Evolutionary conservation across 2,329 filamentous ascomycete species (phyloP), one percentile per base, ranked within the genome.

Genomic region (Xylariaceae sp.): DNA sequence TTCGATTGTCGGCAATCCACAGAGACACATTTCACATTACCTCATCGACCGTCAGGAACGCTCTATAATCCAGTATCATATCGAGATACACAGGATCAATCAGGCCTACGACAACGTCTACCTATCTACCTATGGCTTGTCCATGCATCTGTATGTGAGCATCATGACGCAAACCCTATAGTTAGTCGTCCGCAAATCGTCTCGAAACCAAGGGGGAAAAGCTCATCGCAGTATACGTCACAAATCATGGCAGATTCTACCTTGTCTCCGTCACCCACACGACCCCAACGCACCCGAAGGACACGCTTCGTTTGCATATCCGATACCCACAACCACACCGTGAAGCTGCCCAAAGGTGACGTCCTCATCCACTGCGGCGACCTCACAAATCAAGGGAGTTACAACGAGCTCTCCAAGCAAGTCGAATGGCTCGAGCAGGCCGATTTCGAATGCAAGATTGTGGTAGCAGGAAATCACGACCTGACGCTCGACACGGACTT

Each of bases 311-410:
- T 91, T 50, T 89, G 86, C 71, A 78, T 91, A 53, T 88, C 87
- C 3, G 88, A 91, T 70, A 91, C 87, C 1, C 87, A 91, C 70
- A 88, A 88, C 67, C 77, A 74, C 61, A 76, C 76, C 2, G 75
- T 80, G 62, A 85, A 81, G 62, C 76, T 90, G 1, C 87, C 88
- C 0, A 77, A 77, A 27, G 88, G 87, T 41, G 86, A 91, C 66
- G 80, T 91, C 6, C 75, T 91, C 35, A 84, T 91, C 48, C 87
- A 90, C 65, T 87, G 87, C 1, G 87, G 88, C 5, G 88, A 91
- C 66, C 70, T 91, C 61, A 89, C 87, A 3, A 90, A 89, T 67
- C 83, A 87, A 65, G 88, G 88, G 12, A 85, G 74, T 60, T 74
- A 74, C 60, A 73, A 73, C 5, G 81, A 85, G 68, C 73, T 90